Evolutionary conservation across 1,284 basidiomycete genomes (phyloP).

Genomic region (Leucoagaricus sp.): DNA sequence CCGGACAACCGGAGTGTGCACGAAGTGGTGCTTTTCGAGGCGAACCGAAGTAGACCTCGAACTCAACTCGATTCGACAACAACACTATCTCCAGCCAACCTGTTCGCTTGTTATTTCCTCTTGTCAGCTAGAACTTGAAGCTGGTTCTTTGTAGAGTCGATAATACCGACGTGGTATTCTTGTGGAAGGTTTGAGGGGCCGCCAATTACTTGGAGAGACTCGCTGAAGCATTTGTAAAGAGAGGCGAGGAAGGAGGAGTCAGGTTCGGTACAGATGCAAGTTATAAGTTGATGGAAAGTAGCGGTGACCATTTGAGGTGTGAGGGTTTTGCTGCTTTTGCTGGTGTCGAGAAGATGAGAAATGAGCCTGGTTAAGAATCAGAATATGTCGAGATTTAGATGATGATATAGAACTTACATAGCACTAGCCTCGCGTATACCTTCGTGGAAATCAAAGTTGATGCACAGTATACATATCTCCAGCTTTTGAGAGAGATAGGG

Average conservation of each 20-base stretch:
- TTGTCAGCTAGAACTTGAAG: conserved; percentile 66
- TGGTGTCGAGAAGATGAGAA: conserved; percentile 71
- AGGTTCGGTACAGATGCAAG: conserved; percentile 63
- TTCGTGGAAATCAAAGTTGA: conserved; percentile 80
- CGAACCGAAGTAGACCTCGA: too few relatives aligned
- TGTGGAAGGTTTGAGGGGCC: conserved; percentile 50
- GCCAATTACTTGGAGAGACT: conserved; percentile 66
- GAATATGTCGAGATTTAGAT: not conserved
- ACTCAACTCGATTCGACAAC: too few relatives aligned
- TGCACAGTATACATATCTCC: conserved; percentile 68
- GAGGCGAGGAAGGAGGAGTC: conserved; percentile 77
- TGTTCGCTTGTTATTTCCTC: conserved; percentile 53
- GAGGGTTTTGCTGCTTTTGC: conserved; percentile 68
- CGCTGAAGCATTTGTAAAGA: conserved; percentile 75
- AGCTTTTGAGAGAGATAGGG: conserved; percentile 74
- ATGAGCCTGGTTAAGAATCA: conserved; percentile 52
- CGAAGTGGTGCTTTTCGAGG: too few relatives aligned
- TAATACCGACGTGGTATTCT: conserved; percentile 52
- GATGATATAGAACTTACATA: conserved; percentile 46
- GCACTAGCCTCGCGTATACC: conserved; percentile 80
- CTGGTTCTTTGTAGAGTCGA: conserved; percentile 71
- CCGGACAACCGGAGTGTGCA: too few relatives aligned
- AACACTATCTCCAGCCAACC: too few relatives aligned
- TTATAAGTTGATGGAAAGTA: conserved; percentile 68
- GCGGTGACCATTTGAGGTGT: conserved; percentile 72